Evolutionary conservation across 192 early-diverging fungal species (phyloP).

Genomic region (Thamnidium elegans): DNA sequence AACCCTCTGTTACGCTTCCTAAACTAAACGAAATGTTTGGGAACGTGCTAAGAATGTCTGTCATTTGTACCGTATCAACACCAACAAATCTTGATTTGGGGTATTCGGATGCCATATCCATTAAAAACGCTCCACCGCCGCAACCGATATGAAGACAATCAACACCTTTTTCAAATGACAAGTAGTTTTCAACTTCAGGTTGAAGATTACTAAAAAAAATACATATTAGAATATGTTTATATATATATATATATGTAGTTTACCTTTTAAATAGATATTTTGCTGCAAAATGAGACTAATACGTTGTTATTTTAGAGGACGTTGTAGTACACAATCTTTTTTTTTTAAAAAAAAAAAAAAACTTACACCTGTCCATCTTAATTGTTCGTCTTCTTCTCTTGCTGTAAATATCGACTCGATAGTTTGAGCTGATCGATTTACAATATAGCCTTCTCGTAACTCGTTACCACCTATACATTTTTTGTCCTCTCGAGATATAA

Average conservation of each 20-base stretch:
- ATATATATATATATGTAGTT: background rate
- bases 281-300: slow-evolving; percentile 28
- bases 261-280: slow-evolving; percentile 26
- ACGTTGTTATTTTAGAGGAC: background rate
- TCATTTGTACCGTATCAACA: slow-evolving; percentile 25
- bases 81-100: slow-evolving; percentile 19
- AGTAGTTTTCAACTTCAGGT: background rate
- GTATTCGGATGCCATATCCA: slow-evolving; percentile 28
- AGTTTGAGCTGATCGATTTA: slow-evolving; percentile 16
- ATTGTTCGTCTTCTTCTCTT: slow-evolving; percentile 26
- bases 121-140: slow-evolving; percentile 26
- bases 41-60: slow-evolving; percentile 13
- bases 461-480: background rate
- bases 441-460: background rate
- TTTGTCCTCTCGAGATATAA: background rate
- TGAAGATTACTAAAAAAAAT: background rate
- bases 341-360: background rate
- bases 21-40: slow-evolving; percentile 22
- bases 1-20: slow-evolving; percentile 22
- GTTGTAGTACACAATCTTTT: background rate
- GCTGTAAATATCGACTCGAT: slow-evolving; percentile 15
- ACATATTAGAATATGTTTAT: background rate
- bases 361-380: slow-evolving; percentile 21
- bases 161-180: slow-evolving; percentile 16
- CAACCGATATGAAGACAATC: slow-evolving; percentile 30